Conservation (phyloP, 208 protist species). For the Trypanosoma theileri region DNA sequence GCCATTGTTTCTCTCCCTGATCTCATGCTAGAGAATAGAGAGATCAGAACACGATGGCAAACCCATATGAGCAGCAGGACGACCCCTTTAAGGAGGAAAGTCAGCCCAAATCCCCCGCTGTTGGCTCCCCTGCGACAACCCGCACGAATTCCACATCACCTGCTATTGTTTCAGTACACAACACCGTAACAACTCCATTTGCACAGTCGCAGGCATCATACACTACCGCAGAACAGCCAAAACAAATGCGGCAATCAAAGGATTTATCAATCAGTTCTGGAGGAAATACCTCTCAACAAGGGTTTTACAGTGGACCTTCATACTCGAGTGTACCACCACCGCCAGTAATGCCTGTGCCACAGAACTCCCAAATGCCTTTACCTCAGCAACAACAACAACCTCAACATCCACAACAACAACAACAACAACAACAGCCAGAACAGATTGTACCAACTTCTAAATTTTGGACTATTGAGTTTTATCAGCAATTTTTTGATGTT, state of each 20-base stretch:
- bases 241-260: background rate
- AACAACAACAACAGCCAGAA: constrained; percentile 13
- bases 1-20: too few species aligned
- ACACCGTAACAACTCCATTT: constrained; percentile 2
- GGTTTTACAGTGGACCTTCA: constrained; percentile 1
- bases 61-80: constrained; percentile 50
- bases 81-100: constrained; percentile 64
- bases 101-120: background rate
- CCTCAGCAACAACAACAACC: background rate
- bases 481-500: constrained; percentile 91
- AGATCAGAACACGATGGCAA: constrained; percentile 41
- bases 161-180: constrained; percentile 7
- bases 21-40: background rate
- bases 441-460: constrained; percentile 37
- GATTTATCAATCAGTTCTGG: background rate
- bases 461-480: constrained; percentile 85
- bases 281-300: background rate
- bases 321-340: background rate
- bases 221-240: constrained; percentile 1
- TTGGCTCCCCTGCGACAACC: background rate
- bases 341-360: background rate
- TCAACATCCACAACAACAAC: background rate
- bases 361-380: background rate
- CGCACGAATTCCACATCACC: constrained; percentile 9
- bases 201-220: constrained; percentile 14